Base-by-base conservation (phyloP, 1,139 yeast genomes). In the Eremothecium sinecaudum region DNA sequence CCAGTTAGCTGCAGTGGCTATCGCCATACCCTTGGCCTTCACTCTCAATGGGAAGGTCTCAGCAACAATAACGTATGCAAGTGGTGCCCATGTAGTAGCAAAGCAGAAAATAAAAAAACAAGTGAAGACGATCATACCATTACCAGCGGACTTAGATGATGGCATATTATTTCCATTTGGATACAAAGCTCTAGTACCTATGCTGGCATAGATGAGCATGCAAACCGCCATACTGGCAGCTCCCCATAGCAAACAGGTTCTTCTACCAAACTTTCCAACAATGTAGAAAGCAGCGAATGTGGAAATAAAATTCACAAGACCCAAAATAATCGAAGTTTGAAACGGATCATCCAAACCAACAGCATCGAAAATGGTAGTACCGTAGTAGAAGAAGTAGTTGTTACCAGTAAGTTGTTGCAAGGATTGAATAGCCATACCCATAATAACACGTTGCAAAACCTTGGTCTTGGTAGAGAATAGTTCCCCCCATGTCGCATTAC, bases 1-100 rank as follows among this genome's bases (percentile, higher is more conserved):
- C 90, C 90, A 81, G 64, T 79, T 79, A 37, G 79, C 69, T 39
- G 79, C 79, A 27, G 74, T 66, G 34, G 87, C 80, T 43, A 80
- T 61, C 42, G 83, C 75, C 77, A 80, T 78, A 45, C 79, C 83
- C 65, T 79, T 79, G 32, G 84, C 69, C 63, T 82, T 75, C 53
- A 80, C 75, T 63, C 87, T 73, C 50, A 79, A 70, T 56, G 93
- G 90, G 64, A 74, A 80, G 39, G 78, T 67, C 62, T 81, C 93
- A 25, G 87, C 73, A 35, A 75, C 71, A 51, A 79, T 73, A 44
- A 78, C 77, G 65, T 67, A 82, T 35, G 75, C 76, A 53, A 77
- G 72, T 51, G 90, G 86, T 44, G 84, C 92, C 90, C 93, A 81
- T 16, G 90, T 75, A 35, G 79, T 67, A 34, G 93, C 92, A 56